Evolutionary conservation across 1,284 basidiomycete species (phyloP).

Genomic region (Fomitopsis pinicola): DNA sequence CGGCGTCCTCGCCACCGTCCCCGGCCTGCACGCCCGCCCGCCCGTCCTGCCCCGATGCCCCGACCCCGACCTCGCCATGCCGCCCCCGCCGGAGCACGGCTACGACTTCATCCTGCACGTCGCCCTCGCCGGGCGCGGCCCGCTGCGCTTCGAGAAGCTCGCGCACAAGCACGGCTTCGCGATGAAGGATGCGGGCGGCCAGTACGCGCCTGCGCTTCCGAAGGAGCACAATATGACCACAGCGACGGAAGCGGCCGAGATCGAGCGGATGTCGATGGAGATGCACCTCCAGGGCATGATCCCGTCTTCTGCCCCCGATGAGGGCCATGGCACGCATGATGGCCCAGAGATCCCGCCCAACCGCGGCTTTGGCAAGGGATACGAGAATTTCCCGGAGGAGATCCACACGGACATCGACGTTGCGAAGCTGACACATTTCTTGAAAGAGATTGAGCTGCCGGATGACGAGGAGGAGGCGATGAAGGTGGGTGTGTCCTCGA

Average conservation of each 20-base stretch:
- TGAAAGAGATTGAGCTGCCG: conserved; percentile 44
- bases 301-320: conserved; percentile 1
- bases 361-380: conserved; percentile 49
- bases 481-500: neutral
- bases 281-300: conserved; percentile 15
- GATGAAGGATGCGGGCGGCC: conserved; percentile 62
- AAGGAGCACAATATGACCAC: conserved; percentile 19
- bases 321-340: conserved; percentile 12
- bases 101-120: conserved; percentile 75
- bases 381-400: conserved; percentile 42
- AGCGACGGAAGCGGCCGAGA: conserved; percentile 26
- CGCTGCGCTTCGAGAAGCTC: conserved; percentile 60
- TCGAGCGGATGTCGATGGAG: conserved; percentile 31
- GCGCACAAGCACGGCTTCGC: conserved; percentile 68
- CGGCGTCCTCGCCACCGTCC: conserved; percentile 52
- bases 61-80: conserved; percentile 28
- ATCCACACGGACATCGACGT: conserved; percentile 45
- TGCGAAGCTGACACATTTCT: conserved; percentile 46
- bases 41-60: conserved; percentile 45
- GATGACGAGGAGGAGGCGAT: neutral
- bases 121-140: conserved; percentile 63
- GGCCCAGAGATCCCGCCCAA: conserved; percentile 32
- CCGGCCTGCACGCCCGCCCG: conserved; percentile 58
- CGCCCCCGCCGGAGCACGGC: conserved; percentile 48
- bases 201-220: conserved; percentile 48